Evolutionary conservation across 257 asterid species (phyloP).

Genomic region (Solanum chmielewskii): DNA sequence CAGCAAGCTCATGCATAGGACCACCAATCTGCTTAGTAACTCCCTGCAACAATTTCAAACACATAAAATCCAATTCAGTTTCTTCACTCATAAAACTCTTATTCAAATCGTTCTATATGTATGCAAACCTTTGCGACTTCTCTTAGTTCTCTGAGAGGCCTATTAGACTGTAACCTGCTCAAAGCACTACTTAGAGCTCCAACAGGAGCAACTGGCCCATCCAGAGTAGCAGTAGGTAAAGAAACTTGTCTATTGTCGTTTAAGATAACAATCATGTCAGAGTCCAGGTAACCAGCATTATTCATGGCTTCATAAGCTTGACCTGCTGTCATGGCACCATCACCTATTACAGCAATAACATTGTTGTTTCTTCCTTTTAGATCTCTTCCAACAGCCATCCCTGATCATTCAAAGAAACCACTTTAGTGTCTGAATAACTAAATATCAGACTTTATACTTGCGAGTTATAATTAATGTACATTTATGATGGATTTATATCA

Average conservation of each 20-base stretch:
- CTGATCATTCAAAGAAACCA: conserved; percentile 22
- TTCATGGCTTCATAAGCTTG: conserved; percentile 98
- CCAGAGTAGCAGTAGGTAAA: conserved; percentile 83
- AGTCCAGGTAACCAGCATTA: conserved; percentile 89
- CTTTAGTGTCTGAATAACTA: background rate
- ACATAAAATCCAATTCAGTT: background rate
- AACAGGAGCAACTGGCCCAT: conserved; percentile 79
- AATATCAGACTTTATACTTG: background rate
- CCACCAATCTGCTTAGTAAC: conserved; percentile 95
- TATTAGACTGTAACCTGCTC: conserved; percentile 79
- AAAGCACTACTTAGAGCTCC: conserved; percentile 89
- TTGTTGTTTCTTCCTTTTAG: conserved; percentile 61
- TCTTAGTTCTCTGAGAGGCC: conserved; percentile 83
- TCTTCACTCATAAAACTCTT: background rate
- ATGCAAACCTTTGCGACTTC: conserved; percentile 83
- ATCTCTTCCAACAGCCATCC: conserved; percentile 98
- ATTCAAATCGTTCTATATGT: background rate
- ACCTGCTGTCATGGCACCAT: conserved; percentile 98
- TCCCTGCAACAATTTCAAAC: conserved; percentile 48
- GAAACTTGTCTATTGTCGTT: conserved; percentile 97
- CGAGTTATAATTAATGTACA: background rate
- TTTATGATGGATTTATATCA: background rate
- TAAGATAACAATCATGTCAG: conserved; percentile 93
- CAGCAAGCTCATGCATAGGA: conserved; percentile 88
- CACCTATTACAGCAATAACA: conserved; percentile 86